Percentiles rank a stretch among this genome's conserved stretches.
Evolutionary conservation across 2,329 filamentous ascomycete genomes (phyloP).

Genomic region (Monosporascus sp.): DNA sequence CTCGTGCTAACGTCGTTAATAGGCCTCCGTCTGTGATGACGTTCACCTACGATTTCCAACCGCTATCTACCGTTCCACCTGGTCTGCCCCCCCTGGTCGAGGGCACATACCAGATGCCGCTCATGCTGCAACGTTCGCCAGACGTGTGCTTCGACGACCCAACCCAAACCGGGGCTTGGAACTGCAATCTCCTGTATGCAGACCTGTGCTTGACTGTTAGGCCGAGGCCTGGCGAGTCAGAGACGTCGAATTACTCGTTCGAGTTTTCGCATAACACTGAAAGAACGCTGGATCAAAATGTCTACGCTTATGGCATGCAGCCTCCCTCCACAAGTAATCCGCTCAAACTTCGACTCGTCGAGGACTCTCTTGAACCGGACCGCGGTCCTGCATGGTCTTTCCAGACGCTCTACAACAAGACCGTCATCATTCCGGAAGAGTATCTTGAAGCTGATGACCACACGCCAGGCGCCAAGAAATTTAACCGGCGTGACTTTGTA

Average conservation of each 20-base stretch:
- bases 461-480: not conserved
- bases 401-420: conserved; percentile 50
- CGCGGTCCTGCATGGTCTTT: conserved; percentile 54
- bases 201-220: conserved; percentile 40
- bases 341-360: conserved; percentile 43
- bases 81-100: conserved; percentile 48
- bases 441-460: conserved; percentile 22
- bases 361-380: conserved; percentile 42
- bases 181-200: conserved; percentile 49
- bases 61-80: conserved; percentile 44
- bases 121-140: conserved; percentile 44
- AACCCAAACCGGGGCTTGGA: conserved; percentile 56
- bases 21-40: conserved; percentile 16
- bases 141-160: conserved; percentile 54
- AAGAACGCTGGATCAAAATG: conserved; percentile 27
- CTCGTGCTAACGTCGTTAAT: conserved; percentile 10
- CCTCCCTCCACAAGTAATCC: conserved; percentile 37
- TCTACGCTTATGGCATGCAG: conserved; percentile 50
- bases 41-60: conserved; percentile 44
- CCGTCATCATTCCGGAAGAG: conserved; percentile 45
- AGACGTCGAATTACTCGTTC: conserved; percentile 36
- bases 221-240: conserved; percentile 18
- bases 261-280: conserved; percentile 34
- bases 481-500: conserved; percentile 20
- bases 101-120: conserved; percentile 53